Conservation (phyloP, 371 early-diverging fungal genomes). For the Circinella umbellata region DNA sequence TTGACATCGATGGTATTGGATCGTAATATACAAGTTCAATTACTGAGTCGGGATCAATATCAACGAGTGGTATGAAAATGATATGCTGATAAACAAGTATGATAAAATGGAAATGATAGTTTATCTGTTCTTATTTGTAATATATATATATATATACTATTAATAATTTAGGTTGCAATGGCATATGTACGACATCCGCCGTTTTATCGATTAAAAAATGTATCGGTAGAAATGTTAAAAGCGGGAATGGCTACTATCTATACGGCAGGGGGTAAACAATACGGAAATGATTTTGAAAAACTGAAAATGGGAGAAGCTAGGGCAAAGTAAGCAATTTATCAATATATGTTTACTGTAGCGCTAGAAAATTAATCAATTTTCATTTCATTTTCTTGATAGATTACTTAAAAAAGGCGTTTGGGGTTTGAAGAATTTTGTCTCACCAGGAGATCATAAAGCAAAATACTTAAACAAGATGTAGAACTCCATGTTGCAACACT, state of each 20-base stretch:
- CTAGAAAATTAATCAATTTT: neutral
- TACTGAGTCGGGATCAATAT: conserved; percentile 70
- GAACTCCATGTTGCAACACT: neutral
- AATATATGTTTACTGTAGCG: no score
- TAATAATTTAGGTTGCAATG: conserved; percentile 58
- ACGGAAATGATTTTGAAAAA: conserved; percentile 54
- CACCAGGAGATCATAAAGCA: conserved; percentile 50
- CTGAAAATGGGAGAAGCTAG: conserved; percentile 56
- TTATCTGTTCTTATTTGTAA: neutral
- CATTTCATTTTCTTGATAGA: conserved; percentile 16
- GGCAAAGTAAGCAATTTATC: conserved; percentile 59
- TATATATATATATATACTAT: neutral
- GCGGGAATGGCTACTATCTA: conserved; percentile 75
- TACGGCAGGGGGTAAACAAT: conserved; percentile 68
- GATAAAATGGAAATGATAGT: neutral
- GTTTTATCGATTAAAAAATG: conserved; percentile 57
- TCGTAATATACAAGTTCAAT: conserved; percentile 57
- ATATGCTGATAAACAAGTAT: neutral
- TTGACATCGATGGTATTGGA: conserved; percentile 52
- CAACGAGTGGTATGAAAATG: conserved; percentile 60
- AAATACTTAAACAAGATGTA: conserved; percentile 24
- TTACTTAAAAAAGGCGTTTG: conserved; percentile 40
- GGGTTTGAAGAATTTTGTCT: conserved; percentile 41
- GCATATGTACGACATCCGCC: conserved; percentile 57
- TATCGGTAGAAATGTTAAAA: conserved; percentile 72